Evolutionary conservation across 805 yeast species (phyloP).

Genomic region (Nematodospora valgi): DNA sequence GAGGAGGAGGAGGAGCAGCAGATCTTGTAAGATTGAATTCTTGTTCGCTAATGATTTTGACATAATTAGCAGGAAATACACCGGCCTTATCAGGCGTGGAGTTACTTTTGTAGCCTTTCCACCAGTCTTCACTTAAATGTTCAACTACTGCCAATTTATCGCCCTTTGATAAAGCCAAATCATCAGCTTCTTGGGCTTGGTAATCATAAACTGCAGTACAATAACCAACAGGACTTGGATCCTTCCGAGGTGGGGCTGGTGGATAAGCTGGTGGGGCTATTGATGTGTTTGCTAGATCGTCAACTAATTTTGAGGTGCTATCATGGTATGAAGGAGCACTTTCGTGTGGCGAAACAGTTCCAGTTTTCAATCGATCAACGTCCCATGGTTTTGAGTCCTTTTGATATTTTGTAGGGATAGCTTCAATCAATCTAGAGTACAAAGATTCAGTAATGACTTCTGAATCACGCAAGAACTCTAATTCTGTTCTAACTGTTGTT

Average conservation of each 20-base stretch:
- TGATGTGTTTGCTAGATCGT: slow-evolving; percentile 9
- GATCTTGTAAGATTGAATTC: slow-evolving; percentile 22
- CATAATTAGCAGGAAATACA: slow-evolving; percentile 89
- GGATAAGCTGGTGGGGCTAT: slow-evolving; percentile 14
- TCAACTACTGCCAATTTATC: slow-evolving; percentile 69
- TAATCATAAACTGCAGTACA: slow-evolving; percentile 74
- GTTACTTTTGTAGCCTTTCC: slow-evolving; percentile 61
- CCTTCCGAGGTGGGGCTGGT: slow-evolving; percentile 17
- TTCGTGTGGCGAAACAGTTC: neutral
- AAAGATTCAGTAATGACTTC: slow-evolving; percentile 62
- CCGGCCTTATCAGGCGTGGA: slow-evolving; percentile 51
- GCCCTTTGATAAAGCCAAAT: slow-evolving; percentile 61
- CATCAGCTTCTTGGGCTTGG: slow-evolving; percentile 71
- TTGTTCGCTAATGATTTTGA: slow-evolving; percentile 38
- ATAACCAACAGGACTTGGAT: slow-evolving; percentile 26
- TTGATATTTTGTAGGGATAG: slow-evolving; percentile 57
- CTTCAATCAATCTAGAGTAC: slow-evolving; percentile 44
- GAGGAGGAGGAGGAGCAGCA: slow-evolving; percentile 13
- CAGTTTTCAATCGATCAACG: slow-evolving; percentile 24
- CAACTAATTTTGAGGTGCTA: neutral
- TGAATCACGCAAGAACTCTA: slow-evolving; percentile 75
- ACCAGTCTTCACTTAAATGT: slow-evolving; percentile 83
- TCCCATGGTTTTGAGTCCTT: slow-evolving; percentile 51
- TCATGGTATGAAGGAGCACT: neutral
- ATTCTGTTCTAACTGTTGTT: slow-evolving; percentile 70